Evolutionary conservation across 2,329 filamentous ascomycete species (phyloP).

Genomic region (Hymenoscyphus salicellus): DNA sequence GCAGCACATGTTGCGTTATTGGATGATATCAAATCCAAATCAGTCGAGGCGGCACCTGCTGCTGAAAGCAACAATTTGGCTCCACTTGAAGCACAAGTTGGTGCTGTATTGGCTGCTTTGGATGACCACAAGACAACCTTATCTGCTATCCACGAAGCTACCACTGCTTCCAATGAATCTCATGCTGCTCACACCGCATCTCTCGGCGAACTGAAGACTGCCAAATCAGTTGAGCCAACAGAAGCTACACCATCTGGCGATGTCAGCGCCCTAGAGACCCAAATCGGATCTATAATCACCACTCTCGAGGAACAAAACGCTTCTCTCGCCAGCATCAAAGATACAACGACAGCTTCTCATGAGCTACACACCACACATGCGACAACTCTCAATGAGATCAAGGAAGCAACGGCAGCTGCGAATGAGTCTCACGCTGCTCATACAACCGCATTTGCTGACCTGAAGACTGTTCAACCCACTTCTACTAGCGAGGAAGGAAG

Average conservation of each 20-base stretch:
- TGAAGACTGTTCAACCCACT: slow-evolving; percentile 11
- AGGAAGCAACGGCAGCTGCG: slow-evolving; percentile 16
- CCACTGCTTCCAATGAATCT: slow-evolving; percentile 13
- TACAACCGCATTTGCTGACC: neutral
- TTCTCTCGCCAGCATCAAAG: slow-evolving; percentile 24
- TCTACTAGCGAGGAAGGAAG: slow-evolving; percentile 3
- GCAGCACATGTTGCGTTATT: slow-evolving; percentile 17
- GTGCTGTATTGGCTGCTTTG: slow-evolving; percentile 8
- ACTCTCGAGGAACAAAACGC: slow-evolving; percentile 18
- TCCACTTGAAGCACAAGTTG: slow-evolving; percentile 10
- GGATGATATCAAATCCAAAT: slow-evolving; percentile 22
- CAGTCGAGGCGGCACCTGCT: slow-evolving; percentile 8
- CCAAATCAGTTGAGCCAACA: neutral
- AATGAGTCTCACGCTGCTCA: slow-evolving; percentile 19
- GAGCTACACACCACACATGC: slow-evolving; percentile 17
- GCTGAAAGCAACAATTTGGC: neutral
- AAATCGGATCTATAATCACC: slow-evolving; percentile 19
- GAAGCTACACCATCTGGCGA: neutral
- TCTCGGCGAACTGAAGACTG: slow-evolving; percentile 6
- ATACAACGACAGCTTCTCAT: slow-evolving; percentile 16
- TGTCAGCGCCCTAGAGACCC: slow-evolving; percentile 13
- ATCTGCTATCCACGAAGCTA: slow-evolving; percentile 7
- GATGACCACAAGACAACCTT: slow-evolving; percentile 12
- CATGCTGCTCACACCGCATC: slow-evolving; percentile 10
- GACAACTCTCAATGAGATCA: slow-evolving; percentile 20